Evolutionary conservation across 257 asterid species (phyloP).

Genomic region (Coffea canephora): DNA sequence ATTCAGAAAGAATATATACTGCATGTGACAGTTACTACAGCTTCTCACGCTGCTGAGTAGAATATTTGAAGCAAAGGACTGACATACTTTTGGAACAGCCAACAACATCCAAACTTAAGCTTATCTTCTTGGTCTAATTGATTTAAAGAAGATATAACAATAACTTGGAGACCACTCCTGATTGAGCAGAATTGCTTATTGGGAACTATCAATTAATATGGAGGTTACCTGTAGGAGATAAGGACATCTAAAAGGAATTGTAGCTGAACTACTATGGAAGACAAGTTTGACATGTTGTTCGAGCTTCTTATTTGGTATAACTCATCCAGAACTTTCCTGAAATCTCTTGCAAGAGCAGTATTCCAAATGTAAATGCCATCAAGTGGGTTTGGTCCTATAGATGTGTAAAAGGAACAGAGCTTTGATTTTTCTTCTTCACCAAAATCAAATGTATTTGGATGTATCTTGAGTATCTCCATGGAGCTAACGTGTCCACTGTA

Average conservation of each 20-base stretch:
- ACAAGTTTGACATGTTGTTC: slow-evolving; percentile 41
- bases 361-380: slow-evolving; percentile 67
- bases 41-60: not conserved
- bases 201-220: slow-evolving; percentile 7
- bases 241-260: slow-evolving; percentile 65
- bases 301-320: slow-evolving; percentile 52
- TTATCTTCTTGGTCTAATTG: not conserved
- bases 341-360: slow-evolving; percentile 58
- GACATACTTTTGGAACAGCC: not conserved
- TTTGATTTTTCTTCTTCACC: slow-evolving; percentile 34
- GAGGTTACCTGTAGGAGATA: slow-evolving; percentile 66
- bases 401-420: slow-evolving; percentile 22
- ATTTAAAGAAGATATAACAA: not conserved
- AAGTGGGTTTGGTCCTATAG: slow-evolving; percentile 39
- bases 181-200: not conserved
- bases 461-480: slow-evolving; percentile 37
- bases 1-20: not conserved
- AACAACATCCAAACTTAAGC: not conserved
- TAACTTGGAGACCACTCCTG: not conserved
- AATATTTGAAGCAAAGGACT: not conserved
- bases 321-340: slow-evolving; percentile 49
- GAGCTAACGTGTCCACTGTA: slow-evolving; percentile 44
- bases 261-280: slow-evolving; percentile 55
- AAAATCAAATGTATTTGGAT: slow-evolving; percentile 29
- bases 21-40: not conserved